Base-by-base conservation (phyloP, 768 basidiomycete genomes). In the Leccinum subgranulosum region DNA sequence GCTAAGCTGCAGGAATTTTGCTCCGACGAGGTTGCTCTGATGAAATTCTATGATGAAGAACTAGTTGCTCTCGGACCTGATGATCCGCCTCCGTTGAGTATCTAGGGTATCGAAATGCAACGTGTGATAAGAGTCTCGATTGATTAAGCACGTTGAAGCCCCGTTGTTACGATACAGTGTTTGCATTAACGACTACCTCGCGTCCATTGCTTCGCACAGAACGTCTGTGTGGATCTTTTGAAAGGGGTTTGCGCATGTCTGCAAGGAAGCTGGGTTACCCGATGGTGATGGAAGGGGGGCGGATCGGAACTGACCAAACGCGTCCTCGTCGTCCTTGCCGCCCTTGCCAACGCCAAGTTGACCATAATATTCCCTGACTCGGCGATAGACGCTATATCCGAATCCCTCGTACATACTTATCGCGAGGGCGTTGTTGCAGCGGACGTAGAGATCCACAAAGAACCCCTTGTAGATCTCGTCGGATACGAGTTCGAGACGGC, bases 391-490 rank as follows among this genome's bases (percentile, higher is more conserved):
- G 66, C 89, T 92, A 66, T 99, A 99, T 11, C 92, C 95, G 68
- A 98, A 76, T 41, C 85, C 81, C 70, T 98, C 93, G 67, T 98
- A 98, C 88, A 99, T 89, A 19, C 77, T 79, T 58, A 96, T 91
- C 19, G 96, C 97, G 21, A 93, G 78, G 3, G 73, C 65, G 64
- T 96, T 97, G 58, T 86, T 86, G 66, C 91, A 94, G 52, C 97
- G 85, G 56, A 98, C 96, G 69, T 94, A 98, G 21, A 99, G 82
- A 73, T 98, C 97, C 49, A 98, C 94, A 66, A 96, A 98, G 80
- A 84, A 90, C 3, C 87, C 91, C 60, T 83, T 83, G 77, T 94
- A 90, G 25, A 80, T 80, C 58, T 85, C 81, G 70, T 94, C 88
- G 1, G 92, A 92, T 8, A 93, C 87, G 64, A 82, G 79, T 72